Percentiles rank a stretch among this genome's conserved stretches.
phyloP scores from a whole-genome alignment of 108 stramenopile species.

The Cylindrotheca fusiformis region DNA sequence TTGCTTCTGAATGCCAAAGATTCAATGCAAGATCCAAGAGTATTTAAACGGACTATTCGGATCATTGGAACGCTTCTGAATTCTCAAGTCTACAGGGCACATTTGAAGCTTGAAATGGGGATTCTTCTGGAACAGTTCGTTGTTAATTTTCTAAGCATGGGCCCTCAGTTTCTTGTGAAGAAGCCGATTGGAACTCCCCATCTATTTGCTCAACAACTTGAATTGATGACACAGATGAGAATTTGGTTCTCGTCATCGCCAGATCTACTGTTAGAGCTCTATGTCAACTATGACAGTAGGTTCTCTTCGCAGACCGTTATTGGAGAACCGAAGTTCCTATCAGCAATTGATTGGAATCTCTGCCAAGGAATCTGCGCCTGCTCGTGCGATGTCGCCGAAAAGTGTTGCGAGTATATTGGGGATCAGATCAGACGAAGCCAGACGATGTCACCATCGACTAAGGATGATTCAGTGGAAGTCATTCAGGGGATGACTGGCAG shows the following conservation, averaged over 20 bases:
- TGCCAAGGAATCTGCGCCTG: constrained; percentile 57
- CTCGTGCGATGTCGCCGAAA: constrained; percentile 76
- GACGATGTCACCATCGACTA: constrained; percentile 8
- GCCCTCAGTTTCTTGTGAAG: constrained; percentile 62
- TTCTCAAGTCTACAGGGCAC: constrained; percentile 51
- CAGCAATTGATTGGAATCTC: constrained; percentile 62
- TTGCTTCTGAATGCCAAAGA: constrained; percentile 71
- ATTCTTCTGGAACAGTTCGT: constrained; percentile 86
- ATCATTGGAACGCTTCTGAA: constrained; percentile 76
- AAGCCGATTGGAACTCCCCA: constrained; percentile 27
- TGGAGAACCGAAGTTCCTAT: constrained; percentile 36
- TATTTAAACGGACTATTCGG: constrained; percentile 64
- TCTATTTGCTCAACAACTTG: constrained; percentile 72
- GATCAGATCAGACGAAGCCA: constrained; percentile 57
- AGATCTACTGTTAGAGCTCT: constrained; percentile 62
- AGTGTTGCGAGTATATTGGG: constrained; percentile 61
- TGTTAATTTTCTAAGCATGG: constrained; percentile 59
- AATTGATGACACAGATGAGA: constrained; percentile 66
- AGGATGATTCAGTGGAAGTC: constrained; percentile 7
- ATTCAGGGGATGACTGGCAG: constrained; percentile 29
- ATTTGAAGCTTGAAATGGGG: constrained; percentile 82
- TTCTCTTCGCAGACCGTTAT: constrained; percentile 20
- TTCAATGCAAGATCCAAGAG: constrained; percentile 64
- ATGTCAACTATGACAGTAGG: constrained; percentile 75
- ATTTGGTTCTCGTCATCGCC: constrained; percentile 71